A percentile compares a stretch with the other conserved stretches of the same genome.
Evolutionary conservation across 176 grass and related monocot genomes (phyloP).

Genomic region (Miscanthus lutarioriparius): DNA sequence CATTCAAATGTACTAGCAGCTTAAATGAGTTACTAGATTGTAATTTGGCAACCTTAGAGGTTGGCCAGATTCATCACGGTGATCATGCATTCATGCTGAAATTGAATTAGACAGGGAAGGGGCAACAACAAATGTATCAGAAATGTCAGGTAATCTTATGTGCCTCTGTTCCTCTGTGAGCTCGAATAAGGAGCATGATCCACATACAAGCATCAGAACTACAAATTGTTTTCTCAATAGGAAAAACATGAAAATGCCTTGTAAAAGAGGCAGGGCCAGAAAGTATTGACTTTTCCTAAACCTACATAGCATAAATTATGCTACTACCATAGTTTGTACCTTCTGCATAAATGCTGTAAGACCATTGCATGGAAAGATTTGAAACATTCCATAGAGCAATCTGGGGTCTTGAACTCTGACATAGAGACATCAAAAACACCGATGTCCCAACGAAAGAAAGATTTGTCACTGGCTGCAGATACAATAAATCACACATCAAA

Average conservation of each 20-base stretch:
- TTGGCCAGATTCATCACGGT: neutral
- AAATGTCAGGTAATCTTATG: neutral
- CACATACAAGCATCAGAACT: conserved; percentile 21
- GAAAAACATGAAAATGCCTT: neutral
- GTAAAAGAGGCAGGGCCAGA: neutral
- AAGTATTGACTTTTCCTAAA: neutral
- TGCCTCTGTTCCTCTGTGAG: neutral
- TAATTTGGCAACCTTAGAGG: conserved; percentile 9
- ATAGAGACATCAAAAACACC: conserved; percentile 64
- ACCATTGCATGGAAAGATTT: conserved; percentile 78
- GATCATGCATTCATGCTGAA: neutral
- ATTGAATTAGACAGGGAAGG: neutral
- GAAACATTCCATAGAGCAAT: conserved; percentile 81
- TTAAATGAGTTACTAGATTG: conserved; percentile 13
- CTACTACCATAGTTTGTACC: conserved; percentile 43
- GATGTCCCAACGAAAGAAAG: conserved; percentile 80
- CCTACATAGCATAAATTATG: neutral
- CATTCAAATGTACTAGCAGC: neutral
- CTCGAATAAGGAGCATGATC: neutral
- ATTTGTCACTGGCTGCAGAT: conserved; percentile 71
- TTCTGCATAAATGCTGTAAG: conserved; percentile 81
- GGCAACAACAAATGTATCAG: neutral
- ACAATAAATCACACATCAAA: conserved; percentile 15
- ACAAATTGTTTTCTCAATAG: neutral
- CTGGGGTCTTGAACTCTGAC: conserved; percentile 67